These are phyloP conservation scores for Podaxis rugospora DNA, from an alignment of 768 basidiomycete genomes.

Conservation along the genomic window DNA sequence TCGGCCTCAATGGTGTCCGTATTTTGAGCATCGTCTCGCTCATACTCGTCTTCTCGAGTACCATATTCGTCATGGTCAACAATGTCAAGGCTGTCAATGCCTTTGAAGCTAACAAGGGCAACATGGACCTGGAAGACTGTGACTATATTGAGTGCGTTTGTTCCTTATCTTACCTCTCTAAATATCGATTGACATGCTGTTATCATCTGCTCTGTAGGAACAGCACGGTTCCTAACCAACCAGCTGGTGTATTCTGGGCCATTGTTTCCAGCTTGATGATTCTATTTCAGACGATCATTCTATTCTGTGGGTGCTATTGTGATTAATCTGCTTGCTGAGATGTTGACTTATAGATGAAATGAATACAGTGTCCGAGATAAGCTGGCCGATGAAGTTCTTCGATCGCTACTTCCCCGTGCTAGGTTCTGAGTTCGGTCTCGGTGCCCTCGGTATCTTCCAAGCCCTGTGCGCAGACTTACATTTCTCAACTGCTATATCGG, in stretches of 20 bases:
- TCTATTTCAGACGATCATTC: slow-evolving; percentile 72
- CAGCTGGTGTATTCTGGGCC: slow-evolving; percentile 91
- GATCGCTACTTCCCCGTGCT: slow-evolving; percentile 88
- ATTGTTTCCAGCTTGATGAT: slow-evolving; percentile 83
- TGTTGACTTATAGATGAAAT: neutral
- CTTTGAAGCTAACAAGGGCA: slow-evolving; percentile 42
- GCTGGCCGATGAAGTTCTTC: slow-evolving; percentile 78
- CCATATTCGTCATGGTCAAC: slow-evolving; percentile 66
- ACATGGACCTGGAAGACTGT: slow-evolving; percentile 44
- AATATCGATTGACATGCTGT: neutral
- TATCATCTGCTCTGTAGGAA: slow-evolving; percentile 31
- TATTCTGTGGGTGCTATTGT: slow-evolving; percentile 46
- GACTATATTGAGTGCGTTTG: slow-evolving; percentile 74
- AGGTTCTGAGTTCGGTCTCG: slow-evolving; percentile 82
- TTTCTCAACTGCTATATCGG: neutral
- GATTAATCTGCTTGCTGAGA: neutral
- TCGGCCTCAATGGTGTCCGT: slow-evolving; percentile 76
- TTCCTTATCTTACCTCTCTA: neutral
- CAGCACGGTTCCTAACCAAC: slow-evolving; percentile 90
- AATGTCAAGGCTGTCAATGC: slow-evolving; percentile 74
- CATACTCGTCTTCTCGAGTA: slow-evolving; percentile 76
- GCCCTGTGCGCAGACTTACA: slow-evolving; percentile 47
- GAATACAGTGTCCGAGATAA: slow-evolving; percentile 60
- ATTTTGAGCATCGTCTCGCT: slow-evolving; percentile 73
- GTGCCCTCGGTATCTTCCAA: slow-evolving; percentile 85